Evolutionary conservation across 2,329 filamentous ascomycete genomes (phyloP), one percentile per base, ranked within the genome.

Genomic region (Niveomyces coronatus): DNA sequence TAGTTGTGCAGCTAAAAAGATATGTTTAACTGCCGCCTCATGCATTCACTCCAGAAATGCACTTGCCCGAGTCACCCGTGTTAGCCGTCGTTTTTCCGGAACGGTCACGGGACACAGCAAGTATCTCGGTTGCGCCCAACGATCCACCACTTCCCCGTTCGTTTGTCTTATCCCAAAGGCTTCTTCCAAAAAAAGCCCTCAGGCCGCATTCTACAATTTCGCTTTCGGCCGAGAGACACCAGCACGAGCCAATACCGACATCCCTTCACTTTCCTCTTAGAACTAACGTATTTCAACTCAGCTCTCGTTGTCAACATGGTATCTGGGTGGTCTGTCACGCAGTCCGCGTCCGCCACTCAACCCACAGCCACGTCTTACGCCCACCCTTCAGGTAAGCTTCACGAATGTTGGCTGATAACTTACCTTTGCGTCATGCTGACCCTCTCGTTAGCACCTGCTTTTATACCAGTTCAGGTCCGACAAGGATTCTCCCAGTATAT

Each of bases 401-500:
- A 34, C 36, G 19, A 35, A 37, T 27, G 29, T 28, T 20, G n/a
- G n/a, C n/a, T n/a, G n/a, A n/a, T n/a, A n/a, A n/a, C n/a, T n/a
- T n/a, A n/a, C n/a, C n/a, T n/a, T n/a, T n/a, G n/a, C n/a, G n/a
- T n/a, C n/a, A n/a, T 23, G 26, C 17, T 54, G 61, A 45, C 61
- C 44, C 23, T 23, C 10, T 24, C 20, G 6, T n/a, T 40, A 60
- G 64, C 66, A 46, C 68, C 72, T 50, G 74, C 75, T 43, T 80
- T 71, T 50, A 76, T 71, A 43, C 63, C 73, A 46, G 76, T 80
- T 45, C 67, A 71, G 59, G 73, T 77, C 52, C 74, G 75, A 49
- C 74, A 76, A 58, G 70, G 64, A 48, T 74, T 79, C 55, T 62
- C 63, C 53, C 60, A 68, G 49, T 66, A 63, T 48, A 46, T 53